phyloP scores from a whole-genome alignment of 768 basidiomycete genomes.

The Saitozyma sp. region DNA sequence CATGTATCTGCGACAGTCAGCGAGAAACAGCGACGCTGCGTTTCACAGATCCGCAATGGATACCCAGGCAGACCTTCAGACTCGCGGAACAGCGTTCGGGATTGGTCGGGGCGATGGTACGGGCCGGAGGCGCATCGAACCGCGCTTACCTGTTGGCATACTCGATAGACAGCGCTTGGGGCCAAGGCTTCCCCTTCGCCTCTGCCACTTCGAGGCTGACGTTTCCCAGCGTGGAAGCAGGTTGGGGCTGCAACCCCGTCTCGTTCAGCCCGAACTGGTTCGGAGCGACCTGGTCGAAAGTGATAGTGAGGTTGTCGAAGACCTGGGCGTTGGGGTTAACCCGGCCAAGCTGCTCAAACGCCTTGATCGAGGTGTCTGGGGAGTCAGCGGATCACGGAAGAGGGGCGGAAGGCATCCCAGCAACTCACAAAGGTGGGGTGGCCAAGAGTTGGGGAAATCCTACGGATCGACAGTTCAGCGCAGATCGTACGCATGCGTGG shows the following conservation, averaged over 20 bases:
- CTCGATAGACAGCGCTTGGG: constrained; percentile 63
- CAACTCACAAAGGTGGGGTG: constrained; percentile 32
- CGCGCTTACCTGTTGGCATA: constrained; percentile 66
- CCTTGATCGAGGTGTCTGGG: constrained; percentile 68
- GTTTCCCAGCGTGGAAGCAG: constrained; percentile 54
- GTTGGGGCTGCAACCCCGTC: constrained; percentile 68
- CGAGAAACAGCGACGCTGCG: too few relatives aligned
- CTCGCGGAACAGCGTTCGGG: background rate
- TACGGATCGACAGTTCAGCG: background rate
- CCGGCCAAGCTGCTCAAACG: constrained; percentile 70
- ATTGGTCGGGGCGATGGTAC: too few relatives aligned
- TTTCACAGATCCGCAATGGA: too few relatives aligned
- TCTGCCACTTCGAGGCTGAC: constrained; percentile 59
- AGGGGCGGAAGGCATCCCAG: background rate
- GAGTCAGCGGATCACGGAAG: background rate
- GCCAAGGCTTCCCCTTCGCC: constrained; percentile 58
- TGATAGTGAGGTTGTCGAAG: constrained; percentile 56
- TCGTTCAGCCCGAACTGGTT: constrained; percentile 83
- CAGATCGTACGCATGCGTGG: background rate
- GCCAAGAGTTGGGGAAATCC: constrained; percentile 68
- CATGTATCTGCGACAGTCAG: constrained; percentile 59
- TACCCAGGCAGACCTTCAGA: background rate
- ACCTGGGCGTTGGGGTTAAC: constrained; percentile 65
- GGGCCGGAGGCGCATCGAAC: too few relatives aligned
- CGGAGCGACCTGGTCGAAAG: constrained; percentile 68